Conservation (phyloP, 345 rosid species). For the Eutrema heterophyllum region DNA sequence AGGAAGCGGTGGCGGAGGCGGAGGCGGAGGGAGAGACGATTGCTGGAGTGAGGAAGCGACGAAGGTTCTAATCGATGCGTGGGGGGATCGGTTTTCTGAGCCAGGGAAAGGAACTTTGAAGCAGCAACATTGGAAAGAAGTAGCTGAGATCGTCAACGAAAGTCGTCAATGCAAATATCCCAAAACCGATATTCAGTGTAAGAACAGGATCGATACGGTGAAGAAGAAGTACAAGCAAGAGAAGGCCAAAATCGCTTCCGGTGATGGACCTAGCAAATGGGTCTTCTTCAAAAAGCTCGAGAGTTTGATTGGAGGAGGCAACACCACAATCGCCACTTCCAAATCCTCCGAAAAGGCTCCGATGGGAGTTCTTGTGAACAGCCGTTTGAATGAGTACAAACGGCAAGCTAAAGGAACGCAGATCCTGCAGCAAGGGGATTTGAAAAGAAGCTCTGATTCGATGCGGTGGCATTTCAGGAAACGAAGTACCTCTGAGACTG, state of each 20-base stretch:
- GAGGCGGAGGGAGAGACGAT: constrained; percentile 68
- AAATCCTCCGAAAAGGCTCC: constrained; percentile 33
- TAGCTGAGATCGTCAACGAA: constrained; percentile 77
- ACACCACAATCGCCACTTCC: constrained; percentile 1
- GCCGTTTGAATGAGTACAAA: constrained; percentile 28
- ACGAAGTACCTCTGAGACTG: constrained; percentile 35
- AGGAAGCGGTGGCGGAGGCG: constrained; percentile 4
- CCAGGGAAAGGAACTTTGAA: constrained; percentile 87
- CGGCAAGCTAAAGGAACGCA: constrained; percentile 10
- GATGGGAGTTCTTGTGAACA: constrained; percentile 47
- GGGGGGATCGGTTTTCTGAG: constrained; percentile 89
- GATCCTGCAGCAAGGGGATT: constrained; percentile 10
- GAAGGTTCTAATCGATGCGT: constrained; percentile 67
- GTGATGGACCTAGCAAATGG: constrained; percentile 67
- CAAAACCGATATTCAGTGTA: constrained; percentile 85
- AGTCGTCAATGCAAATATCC: constrained; percentile 55
- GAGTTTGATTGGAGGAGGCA: constrained; percentile 49
- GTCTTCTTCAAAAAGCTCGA: constrained; percentile 66
- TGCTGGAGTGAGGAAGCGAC: constrained; percentile 96
- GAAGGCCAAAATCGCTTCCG: constrained; percentile 56
- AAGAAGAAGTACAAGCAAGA: constrained; percentile 93
- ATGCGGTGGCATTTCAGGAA: constrained; percentile 44
- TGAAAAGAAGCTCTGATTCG: constrained; percentile 22
- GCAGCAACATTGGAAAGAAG: constrained; percentile 93
- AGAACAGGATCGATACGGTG: constrained; percentile 90